Percentiles rank a stretch among this genome's conserved stretches.
Conservation (phyloP, 140 eudicot species). For the Oenanthe javanica region DNA sequence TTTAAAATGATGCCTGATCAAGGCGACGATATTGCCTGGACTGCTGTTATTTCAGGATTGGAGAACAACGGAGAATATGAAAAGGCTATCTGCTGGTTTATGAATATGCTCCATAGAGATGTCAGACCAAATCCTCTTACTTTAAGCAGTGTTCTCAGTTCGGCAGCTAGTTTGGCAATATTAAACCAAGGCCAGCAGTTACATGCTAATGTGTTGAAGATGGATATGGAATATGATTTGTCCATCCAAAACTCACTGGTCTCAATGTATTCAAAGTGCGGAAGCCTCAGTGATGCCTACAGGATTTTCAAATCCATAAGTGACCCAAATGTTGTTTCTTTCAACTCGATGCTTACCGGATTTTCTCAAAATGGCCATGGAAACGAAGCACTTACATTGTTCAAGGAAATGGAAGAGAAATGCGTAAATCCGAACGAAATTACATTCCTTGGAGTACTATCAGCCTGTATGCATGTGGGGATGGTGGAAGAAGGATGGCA, state of each 20-base stretch:
- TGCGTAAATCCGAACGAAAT: constrained; percentile 38
- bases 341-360: constrained; percentile 63
- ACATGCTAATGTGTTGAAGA: constrained; percentile 42
- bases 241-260: constrained; percentile 63
- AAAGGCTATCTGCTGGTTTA: constrained; percentile 51
- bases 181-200: constrained; percentile 55
- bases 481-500: constrained; percentile 54
- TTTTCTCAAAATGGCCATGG: constrained; percentile 68
- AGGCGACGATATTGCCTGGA: constrained; percentile 72
- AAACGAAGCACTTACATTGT: constrained; percentile 43
- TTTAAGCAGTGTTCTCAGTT: constrained; percentile 56
- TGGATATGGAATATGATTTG: constrained; percentile 41
- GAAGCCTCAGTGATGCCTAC: constrained; percentile 48
- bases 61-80: constrained; percentile 39
- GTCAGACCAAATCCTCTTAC: constrained; percentile 57
- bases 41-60: constrained; percentile 66
- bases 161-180: constrained; percentile 59
- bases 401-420: constrained; percentile 28
- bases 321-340: constrained; percentile 52
- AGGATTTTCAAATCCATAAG: constrained; percentile 32
- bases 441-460: constrained; percentile 71
- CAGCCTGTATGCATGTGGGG: constrained; percentile 69
- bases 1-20: constrained; percentile 52
- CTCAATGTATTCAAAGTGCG: constrained; percentile 67
- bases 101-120: constrained; percentile 37